Evolutionary conservation across 2,329 filamentous ascomycete genomes (phyloP), one percentile per base, ranked within the genome.

Genomic region (Penicillium crustosum): DNA sequence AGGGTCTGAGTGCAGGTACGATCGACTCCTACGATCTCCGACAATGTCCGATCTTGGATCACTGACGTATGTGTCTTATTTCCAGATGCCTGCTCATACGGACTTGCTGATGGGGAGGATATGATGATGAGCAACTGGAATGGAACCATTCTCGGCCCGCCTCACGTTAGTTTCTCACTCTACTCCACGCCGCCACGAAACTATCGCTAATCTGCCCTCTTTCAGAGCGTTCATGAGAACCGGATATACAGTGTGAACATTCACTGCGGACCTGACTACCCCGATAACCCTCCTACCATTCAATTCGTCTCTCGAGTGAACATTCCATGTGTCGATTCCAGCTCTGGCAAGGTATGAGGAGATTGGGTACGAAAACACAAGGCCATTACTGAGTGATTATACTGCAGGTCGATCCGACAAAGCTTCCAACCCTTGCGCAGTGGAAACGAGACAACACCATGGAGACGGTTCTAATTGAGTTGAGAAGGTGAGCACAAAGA

Each of bases 81-180:
- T 44, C 52, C 67, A 94, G 94, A 97, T 81, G 93, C 93, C 61
- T 97, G 93, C 81, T 97, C 94, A 44, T 97, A 97, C 70, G 94
- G 94, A 69, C 85, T 99, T 56, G 91, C 93, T 64, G 92, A 97
- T 75, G 88, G 90, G 48, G 93, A 97, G 73, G 94, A 99, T 72
- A 85, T 97, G 64, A 86, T 94, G 77, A 96, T 99, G 93, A 93
- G 90, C 63, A 92, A 97, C 82, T 99, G 94, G 94, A 96, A 96
- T 72, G 94, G 93, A 70, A 99, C 94, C 17, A 97, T 99, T 65
- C 87, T 97, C 49, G 94, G 94, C 1, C 94, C 94, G 67, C 93
- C 94, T 74, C 93, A 97, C 77, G 94, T 97, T 82, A 72, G 90
- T 80, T 35, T 38, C 29, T 15, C 25, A 19, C 50, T 21, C 31